Conservation (phyloP, 2,329 filamentous ascomycete species). For the Ophiostoma pallidulum region DNA sequence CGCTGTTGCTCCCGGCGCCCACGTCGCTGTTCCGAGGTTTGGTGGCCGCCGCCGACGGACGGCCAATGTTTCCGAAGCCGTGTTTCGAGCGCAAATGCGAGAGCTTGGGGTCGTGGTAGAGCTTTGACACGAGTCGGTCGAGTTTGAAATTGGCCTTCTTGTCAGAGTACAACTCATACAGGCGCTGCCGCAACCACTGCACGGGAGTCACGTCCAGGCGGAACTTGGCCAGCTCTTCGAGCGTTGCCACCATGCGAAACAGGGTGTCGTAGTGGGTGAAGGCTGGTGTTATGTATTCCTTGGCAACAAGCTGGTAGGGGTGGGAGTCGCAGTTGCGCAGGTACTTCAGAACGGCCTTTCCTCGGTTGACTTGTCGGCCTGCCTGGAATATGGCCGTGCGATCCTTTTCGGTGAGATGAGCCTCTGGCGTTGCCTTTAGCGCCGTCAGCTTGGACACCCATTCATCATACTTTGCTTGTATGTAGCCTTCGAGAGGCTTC, state of each 20-base stretch:
- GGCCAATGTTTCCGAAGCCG: constrained; percentile 48
- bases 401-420: constrained; percentile 23
- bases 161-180: constrained; percentile 38
- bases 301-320: constrained; percentile 47
- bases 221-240: constrained; percentile 45
- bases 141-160: constrained; percentile 42
- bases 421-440: constrained; percentile 27
- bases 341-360: constrained; percentile 42
- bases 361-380: constrained; percentile 47
- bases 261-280: constrained; percentile 47
- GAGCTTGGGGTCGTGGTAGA: constrained; percentile 48
- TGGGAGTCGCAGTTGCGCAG: constrained; percentile 41
- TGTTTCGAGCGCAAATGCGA: constrained; percentile 39
- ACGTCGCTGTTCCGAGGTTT: constrained; percentile 15
- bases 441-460: constrained; percentile 42
- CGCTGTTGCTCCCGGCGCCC: background rate
- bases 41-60: constrained; percentile 32
- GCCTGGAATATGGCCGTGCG: constrained; percentile 42
- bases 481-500: constrained; percentile 34
- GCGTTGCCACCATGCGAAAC: constrained; percentile 44
- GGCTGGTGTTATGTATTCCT: constrained; percentile 37
- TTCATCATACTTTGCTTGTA: constrained; percentile 34
- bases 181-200: constrained; percentile 48
- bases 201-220: constrained; percentile 42
- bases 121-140: constrained; percentile 39